A percentile compares a stretch with the other conserved stretches of the same genome.
These are phyloP conservation scores for Fusarium pseudoanthophilum DNA, from an alignment of 2,329 filamentous ascomycete genomes.

Conservation along the genomic window DNA sequence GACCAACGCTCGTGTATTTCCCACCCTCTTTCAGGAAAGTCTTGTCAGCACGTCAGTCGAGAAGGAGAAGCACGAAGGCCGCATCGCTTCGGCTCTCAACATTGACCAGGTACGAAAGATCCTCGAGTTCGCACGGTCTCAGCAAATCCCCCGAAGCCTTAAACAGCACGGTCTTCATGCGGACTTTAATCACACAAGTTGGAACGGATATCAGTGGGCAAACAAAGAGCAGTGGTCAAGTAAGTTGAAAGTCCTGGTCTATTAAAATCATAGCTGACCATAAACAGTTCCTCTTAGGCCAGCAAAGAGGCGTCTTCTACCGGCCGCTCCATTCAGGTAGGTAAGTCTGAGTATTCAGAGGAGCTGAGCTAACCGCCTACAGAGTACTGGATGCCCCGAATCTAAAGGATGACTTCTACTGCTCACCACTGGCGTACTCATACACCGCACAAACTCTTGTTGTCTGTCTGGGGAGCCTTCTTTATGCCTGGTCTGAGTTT, in stretches of 20 bases:
- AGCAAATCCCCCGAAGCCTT: constrained; percentile 10
- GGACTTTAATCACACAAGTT: constrained; percentile 35
- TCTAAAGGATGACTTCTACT: constrained; percentile 96
- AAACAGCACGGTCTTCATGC: background rate
- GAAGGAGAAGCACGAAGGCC: constrained; percentile 74
- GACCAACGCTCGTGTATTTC: constrained; percentile 75
- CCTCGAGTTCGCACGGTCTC: constrained; percentile 62
- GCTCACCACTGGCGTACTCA: constrained; percentile 89
- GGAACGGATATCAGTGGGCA: constrained; percentile 44
- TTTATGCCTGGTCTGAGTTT: constrained; percentile 91
- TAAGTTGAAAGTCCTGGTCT: background rate
- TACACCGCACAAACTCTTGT: constrained; percentile 78
- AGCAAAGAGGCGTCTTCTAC: constrained; percentile 60
- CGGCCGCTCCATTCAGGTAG: constrained; percentile 81
- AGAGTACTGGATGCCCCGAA: constrained; percentile 88
- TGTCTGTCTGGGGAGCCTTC: constrained; percentile 79
- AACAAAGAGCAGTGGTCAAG: constrained; percentile 26
- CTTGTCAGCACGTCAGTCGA: constrained; percentile 65
- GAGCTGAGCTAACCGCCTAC: constrained; percentile 45
- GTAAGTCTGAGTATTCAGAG: background rate
- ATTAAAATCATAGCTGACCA: constrained; percentile 6
- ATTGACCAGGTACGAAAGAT: constrained; percentile 76
- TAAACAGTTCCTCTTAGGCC: constrained; percentile 28
- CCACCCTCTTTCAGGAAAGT: constrained; percentile 59
- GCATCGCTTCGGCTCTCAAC: constrained; percentile 83